These are phyloP conservation scores for Lentinula edodes DNA, from an alignment of 768 basidiomycete genomes.

Conservation along the genomic window DNA sequence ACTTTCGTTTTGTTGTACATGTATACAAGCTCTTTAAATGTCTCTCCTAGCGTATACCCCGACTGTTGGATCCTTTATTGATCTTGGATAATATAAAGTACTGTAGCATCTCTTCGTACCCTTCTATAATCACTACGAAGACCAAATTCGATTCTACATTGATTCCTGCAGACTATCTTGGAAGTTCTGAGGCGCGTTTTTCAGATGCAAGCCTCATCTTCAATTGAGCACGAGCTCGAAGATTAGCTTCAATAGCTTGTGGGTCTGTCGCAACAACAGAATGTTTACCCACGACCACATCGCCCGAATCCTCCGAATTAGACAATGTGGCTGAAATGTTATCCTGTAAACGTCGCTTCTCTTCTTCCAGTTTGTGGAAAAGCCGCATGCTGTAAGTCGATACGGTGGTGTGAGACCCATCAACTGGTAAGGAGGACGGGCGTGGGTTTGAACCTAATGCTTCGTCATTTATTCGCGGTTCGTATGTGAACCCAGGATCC, in stretches of 20 bases:
- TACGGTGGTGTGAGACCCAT: background rate
- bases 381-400: constrained; percentile 1
- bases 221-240: constrained; percentile 29
- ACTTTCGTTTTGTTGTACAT: constrained; percentile 1
- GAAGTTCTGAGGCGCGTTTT: constrained; percentile 10
- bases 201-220: constrained; percentile 28
- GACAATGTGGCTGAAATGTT: background rate
- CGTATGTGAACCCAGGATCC: background rate
- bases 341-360: constrained; percentile 1
- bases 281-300: background rate
- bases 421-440: background rate
- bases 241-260: constrained; percentile 18
- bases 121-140: background rate
- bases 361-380: constrained; percentile 5
- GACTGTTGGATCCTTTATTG: background rate
- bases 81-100: background rate
- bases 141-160: background rate
- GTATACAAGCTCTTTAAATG: background rate
- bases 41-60: background rate
- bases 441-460: constrained; percentile 2
- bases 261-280: background rate
- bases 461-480: background rate
- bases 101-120: background rate
- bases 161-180: too few species aligned
- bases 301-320: background rate